Conservation (phyloP, 257 asterid genomes). For the Parsonsia alboflavescens region DNA sequence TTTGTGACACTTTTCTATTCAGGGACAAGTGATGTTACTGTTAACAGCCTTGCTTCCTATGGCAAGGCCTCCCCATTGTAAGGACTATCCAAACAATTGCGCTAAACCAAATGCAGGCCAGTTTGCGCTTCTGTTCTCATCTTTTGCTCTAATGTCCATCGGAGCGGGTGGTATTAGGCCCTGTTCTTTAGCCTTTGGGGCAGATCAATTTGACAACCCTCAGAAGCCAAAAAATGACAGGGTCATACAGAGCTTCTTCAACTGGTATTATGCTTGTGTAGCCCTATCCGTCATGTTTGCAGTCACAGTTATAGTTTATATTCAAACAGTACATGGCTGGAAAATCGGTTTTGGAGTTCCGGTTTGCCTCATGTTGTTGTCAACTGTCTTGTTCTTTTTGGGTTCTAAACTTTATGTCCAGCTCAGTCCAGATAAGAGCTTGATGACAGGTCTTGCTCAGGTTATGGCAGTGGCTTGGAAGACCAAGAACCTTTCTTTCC, state of each 20-base stretch:
- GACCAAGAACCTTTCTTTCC: constrained; percentile 32
- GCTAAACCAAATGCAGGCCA: constrained; percentile 41
- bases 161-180: constrained; percentile 79
- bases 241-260: constrained; percentile 53
- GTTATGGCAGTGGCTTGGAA: constrained; percentile 46
- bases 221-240: constrained; percentile 45
- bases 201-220: constrained; percentile 63
- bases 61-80: constrained; percentile 41
- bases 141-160: constrained; percentile 51
- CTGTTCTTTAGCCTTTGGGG: constrained; percentile 75
- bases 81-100: constrained; percentile 32
- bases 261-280: constrained; percentile 60
- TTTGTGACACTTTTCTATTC: not conserved
- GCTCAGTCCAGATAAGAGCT: constrained; percentile 43
- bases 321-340: constrained; percentile 58
- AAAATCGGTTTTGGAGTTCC: constrained; percentile 62
- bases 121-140: constrained; percentile 38
- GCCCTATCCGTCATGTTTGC: constrained; percentile 48
- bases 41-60: constrained; percentile 45
- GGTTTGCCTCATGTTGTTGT: constrained; percentile 43
- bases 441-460: constrained; percentile 50
- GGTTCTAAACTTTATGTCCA: constrained; percentile 47
- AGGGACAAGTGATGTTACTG: constrained; percentile 53
- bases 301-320: constrained; percentile 46
- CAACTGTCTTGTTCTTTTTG: constrained; percentile 38